Conservation (phyloP, 306 rosid species). For the Fragaria nilgerrensis region DNA sequence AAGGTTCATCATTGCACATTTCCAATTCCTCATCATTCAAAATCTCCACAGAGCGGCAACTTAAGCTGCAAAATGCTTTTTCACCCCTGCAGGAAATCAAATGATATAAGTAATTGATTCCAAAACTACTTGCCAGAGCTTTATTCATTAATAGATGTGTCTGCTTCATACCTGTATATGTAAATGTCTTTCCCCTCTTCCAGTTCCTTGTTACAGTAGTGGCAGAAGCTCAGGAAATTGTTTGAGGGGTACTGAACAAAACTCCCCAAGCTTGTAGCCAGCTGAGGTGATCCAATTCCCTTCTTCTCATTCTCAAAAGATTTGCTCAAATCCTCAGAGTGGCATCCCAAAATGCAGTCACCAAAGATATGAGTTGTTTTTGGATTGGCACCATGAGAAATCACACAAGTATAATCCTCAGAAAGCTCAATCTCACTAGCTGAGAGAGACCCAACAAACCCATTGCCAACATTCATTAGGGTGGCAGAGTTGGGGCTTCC, state of each 20-base stretch:
- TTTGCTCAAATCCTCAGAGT: conserved; percentile 37
- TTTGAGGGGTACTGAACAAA: conserved; percentile 45
- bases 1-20: conserved; percentile 32
- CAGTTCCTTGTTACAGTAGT: conserved; percentile 66
- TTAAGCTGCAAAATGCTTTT: conserved; percentile 77
- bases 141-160: conserved; percentile 4
- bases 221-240: conserved; percentile 69
- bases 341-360: conserved; percentile 72
- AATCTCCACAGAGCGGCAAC: conserved; percentile 70
- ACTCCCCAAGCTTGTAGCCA: background rate
- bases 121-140: conserved; percentile 4
- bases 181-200: conserved; percentile 83
- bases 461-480: conserved; percentile 25
- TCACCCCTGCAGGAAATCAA: conserved; percentile 68
- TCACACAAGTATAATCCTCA: conserved; percentile 92
- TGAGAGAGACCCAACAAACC: conserved; percentile 48
- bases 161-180: conserved; percentile 64
- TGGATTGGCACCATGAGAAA: conserved; percentile 73
- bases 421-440: conserved; percentile 79
- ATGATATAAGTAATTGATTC: conserved; percentile 1
- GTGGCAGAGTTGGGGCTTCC: conserved; percentile 43
- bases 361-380: conserved; percentile 83
- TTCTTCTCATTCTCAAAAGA: conserved; percentile 40
- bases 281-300: conserved; percentile 30
- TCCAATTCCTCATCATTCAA: conserved; percentile 69